Conservation (phyloP, 768 basidiomycete genomes). For the Trametes coccinea region DNA sequence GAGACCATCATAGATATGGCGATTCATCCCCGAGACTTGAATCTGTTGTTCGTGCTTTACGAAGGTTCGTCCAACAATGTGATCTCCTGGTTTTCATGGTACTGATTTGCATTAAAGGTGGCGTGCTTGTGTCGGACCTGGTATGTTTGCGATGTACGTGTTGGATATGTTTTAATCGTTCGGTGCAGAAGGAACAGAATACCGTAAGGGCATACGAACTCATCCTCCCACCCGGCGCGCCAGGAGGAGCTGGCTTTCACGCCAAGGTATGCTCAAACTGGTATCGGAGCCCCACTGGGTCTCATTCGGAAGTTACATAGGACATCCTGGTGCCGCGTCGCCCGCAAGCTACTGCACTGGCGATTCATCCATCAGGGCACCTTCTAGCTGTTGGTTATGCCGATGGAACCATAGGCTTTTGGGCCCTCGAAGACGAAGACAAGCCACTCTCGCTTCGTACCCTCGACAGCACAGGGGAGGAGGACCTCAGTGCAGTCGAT, state of each 20-base stretch:
- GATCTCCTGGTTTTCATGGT: neutral
- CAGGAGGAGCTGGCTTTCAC: conserved; percentile 70
- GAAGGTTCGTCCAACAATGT: conserved; percentile 47
- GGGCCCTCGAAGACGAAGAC: conserved; percentile 78
- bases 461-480: conserved; percentile 49
- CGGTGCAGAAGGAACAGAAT: conserved; percentile 47
- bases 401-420: conserved; percentile 83
- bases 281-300: too few relatives aligned
- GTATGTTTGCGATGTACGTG: conserved; percentile 36
- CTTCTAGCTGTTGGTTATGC: conserved; percentile 79
- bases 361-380: conserved; percentile 73
- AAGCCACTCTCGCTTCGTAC: conserved; percentile 76
- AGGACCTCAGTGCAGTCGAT: conserved; percentile 57
- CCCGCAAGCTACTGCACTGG: conserved; percentile 66
- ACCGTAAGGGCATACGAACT: conserved; percentile 67
- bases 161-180: conserved; percentile 20
- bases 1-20: conserved; percentile 58
- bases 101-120: conserved; percentile 41
- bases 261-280: conserved; percentile 43
- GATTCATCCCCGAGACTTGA: conserved; percentile 71
- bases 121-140: conserved; percentile 59
- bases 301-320: conserved; percentile 34
- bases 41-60: conserved; percentile 73
- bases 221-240: conserved; percentile 75
- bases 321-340: conserved; percentile 70